Conservation (phyloP, 208 protist species). For the Sergeia podlipaevii region DNA sequence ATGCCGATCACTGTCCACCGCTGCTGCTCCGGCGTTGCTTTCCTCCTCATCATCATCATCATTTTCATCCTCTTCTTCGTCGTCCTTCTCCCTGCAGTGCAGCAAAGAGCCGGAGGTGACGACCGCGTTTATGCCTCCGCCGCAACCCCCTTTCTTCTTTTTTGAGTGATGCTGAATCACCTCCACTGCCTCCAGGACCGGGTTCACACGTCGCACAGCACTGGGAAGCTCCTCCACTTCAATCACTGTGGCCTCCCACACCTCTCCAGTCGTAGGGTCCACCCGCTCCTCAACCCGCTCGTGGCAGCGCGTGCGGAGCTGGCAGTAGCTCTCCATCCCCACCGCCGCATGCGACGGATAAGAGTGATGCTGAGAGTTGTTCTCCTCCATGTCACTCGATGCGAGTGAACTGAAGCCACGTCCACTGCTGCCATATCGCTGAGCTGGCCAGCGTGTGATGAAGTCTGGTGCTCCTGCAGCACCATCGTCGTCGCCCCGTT, state of each 20-base stretch:
- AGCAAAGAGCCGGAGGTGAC: too few species aligned
- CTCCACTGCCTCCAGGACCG: slow-evolving; percentile 9
- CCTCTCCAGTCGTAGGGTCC: slow-evolving; percentile 10
- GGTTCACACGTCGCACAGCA: slow-evolving; percentile 12
- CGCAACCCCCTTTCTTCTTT: too few species aligned
- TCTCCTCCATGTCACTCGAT: too few species aligned
- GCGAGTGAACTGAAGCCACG: too few species aligned
- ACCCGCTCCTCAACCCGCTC: slow-evolving; percentile 2
- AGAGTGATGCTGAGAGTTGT: too few species aligned
- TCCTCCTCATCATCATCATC: background rate
- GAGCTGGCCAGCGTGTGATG: too few species aligned
- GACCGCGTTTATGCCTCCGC: background rate
- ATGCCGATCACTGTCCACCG: background rate
- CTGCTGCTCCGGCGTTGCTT: background rate
- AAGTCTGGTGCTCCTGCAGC: too few species aligned
- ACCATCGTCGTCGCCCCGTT: too few species aligned
- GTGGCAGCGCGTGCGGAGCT: slow-evolving; percentile 25
- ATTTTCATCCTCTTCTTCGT: slow-evolving; percentile 2
- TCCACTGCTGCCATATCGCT: too few species aligned
- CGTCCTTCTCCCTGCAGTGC: background rate
- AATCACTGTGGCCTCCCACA: slow-evolving; percentile 11
- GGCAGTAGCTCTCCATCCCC: too few species aligned
- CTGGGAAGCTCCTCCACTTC: slow-evolving; percentile 32
- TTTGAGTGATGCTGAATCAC: background rate
- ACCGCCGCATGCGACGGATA: too few species aligned